Base-by-base conservation (phyloP, 78 protist genomes). In the Creolimax fragrantissima region DNA sequence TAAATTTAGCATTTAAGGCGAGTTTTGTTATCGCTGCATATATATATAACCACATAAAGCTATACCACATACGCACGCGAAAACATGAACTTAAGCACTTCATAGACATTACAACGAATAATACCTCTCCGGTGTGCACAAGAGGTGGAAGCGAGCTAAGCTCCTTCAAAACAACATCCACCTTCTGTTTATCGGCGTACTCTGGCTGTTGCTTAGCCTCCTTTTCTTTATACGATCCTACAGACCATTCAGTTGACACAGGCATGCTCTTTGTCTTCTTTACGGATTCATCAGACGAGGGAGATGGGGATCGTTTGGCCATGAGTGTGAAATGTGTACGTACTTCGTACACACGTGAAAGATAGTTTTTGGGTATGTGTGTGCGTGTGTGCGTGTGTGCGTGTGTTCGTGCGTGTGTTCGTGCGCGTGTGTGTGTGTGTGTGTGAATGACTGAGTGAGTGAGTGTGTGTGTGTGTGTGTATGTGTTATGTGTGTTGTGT, bases 151-250 rank as follows among this genome's bases (percentile, higher is more conserved):
- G 89, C 35, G 35, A 37, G 5, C 36, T 35, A 43, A 91, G 67
- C 39, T 44, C 74, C 83, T 43, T 39, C 35, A 90, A 7, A 24
- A 4, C 90, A 6, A 43, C 37, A 84, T 39, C 32, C 24, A 67
- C 24, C n/a, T 32, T 47, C 32, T 41, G 44, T 32, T 42, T 67
- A 92, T 92, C 93, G 17, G 42, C 45, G 92, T 94, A 94, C 24
- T 44, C 90, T 58, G 95, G 94, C 83, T 92, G 94, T 85, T 94
- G 95, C 90, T 89, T 89, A 83, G 91, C 91, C 83, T 4, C 44
- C 91, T 44, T 58, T 17, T 42, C 74, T 44, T 47, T 5, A 42
- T 47, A 89, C n/a, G 74, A 43, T 37, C 4, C 5, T 4, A 47
- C 81, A n/a, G 84, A 2, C 91, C 91, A 89, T 67, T 88, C 44